These are phyloP conservation scores for Cadophora sp. DNA, from an alignment of 2,329 filamentous ascomycete genomes.

Conservation along the genomic window DNA sequence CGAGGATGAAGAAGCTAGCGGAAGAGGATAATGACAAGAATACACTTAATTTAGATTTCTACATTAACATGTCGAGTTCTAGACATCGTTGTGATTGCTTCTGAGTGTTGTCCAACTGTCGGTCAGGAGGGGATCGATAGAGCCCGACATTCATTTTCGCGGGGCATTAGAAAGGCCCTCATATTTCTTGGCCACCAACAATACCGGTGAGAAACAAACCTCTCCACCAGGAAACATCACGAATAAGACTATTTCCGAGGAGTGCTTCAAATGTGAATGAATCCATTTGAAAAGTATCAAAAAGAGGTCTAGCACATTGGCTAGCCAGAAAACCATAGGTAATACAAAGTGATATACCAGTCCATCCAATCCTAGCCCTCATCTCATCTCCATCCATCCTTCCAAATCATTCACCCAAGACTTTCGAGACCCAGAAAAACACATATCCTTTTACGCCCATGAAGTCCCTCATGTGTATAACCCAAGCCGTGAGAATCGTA, in stretches of 20 bases:
- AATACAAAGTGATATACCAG: constrained; percentile 20
- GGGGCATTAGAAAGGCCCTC: no score
- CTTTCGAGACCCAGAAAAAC: constrained; percentile 17
- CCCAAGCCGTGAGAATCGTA: constrained; percentile 28
- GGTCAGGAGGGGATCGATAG: background rate
- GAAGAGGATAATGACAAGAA: background rate
- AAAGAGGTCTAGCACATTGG: constrained; percentile 21
- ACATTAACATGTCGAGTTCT: background rate
- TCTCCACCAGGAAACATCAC: background rate
- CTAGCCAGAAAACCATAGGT: background rate
- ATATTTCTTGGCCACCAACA: no score
- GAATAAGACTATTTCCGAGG: background rate
- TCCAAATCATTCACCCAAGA: constrained; percentile 11
- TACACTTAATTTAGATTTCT: background rate
- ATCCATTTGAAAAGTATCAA: background rate
- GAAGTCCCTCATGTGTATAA: constrained; percentile 24
- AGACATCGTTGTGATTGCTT: background rate
- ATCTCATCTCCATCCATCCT: constrained; percentile 3
- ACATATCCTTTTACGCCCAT: constrained; percentile 24
- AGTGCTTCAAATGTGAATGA: background rate
- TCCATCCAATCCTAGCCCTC: background rate
- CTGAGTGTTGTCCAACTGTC: background rate
- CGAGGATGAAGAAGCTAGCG: background rate
- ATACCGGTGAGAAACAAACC: no score
- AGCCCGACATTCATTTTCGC: constrained; percentile 5